Evolutionary conservation across 2,329 filamentous ascomycete genomes (phyloP).

Genomic region (Drechslerella coelobrocha): DNA sequence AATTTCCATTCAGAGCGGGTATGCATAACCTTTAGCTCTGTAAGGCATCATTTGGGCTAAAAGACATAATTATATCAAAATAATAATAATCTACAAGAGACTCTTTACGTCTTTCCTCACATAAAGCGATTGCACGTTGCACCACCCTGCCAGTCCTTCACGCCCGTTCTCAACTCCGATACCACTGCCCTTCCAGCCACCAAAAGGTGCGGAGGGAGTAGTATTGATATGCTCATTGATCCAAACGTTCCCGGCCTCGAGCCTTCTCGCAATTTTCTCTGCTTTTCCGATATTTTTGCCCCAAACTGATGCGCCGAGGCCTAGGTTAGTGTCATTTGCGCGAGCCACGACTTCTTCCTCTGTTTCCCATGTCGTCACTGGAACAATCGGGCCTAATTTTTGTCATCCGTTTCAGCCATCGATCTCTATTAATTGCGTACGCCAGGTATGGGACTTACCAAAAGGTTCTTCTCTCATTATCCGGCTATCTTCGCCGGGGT

Average conservation of each 20-base stretch:
- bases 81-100: slow-evolving; percentile 7
- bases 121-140: slow-evolving; percentile 52
- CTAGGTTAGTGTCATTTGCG: slow-evolving; percentile 63
- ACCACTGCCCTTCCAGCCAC: slow-evolving; percentile 57
- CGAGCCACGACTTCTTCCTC: slow-evolving; percentile 62
- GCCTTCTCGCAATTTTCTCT: slow-evolving; percentile 60
- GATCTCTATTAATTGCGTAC: too few relatives aligned
- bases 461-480: slow-evolving; percentile 64
- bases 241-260: slow-evolving; percentile 66
- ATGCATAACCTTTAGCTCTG: too few relatives aligned
- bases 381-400: slow-evolving; percentile 60
- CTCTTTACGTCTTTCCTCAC: slow-evolving; percentile 31
- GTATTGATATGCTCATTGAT: slow-evolving; percentile 64
- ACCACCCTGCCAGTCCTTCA: slow-evolving; percentile 55
- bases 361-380: slow-evolving; percentile 60
- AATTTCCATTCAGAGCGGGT: too few relatives aligned
- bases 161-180: slow-evolving; percentile 56
- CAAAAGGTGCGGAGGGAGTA: slow-evolving; percentile 59
- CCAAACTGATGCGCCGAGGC: slow-evolving; percentile 66
- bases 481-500: slow-evolving; percentile 63
- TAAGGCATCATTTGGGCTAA: too few relatives aligned
- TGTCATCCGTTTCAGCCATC: not conserved
- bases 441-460: too few relatives aligned
- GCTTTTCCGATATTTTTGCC: slow-evolving; percentile 62
- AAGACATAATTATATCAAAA: too few relatives aligned